Conservation (phyloP, 345 rosid genomes). For the Geranium brycei region DNA sequence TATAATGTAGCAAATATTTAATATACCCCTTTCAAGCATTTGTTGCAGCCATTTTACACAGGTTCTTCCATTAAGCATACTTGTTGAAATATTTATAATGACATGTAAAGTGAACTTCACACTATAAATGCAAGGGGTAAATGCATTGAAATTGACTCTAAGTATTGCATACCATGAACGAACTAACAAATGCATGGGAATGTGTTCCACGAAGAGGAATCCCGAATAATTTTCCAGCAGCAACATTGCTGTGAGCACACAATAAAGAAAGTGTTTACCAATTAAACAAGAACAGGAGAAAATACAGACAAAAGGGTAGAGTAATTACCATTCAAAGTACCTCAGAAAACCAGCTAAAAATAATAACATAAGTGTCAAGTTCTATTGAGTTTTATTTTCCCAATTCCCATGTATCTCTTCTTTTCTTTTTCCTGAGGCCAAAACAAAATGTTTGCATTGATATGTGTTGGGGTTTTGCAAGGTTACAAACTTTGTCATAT, state of each 20-base stretch:
- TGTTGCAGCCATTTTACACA: no score
- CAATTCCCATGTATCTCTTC: background rate
- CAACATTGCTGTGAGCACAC: constrained; percentile 61
- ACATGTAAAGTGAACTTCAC: background rate
- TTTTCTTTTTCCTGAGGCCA: background rate
- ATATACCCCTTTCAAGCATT: no score
- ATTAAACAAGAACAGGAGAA: background rate
- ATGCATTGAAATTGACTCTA: background rate
- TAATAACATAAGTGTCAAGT: background rate
- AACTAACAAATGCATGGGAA: constrained; percentile 98
- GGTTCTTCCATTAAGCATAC: no score
- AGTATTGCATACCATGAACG: constrained; percentile 61
- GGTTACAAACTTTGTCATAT: background rate
- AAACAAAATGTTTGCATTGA: background rate
- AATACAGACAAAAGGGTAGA: background rate
- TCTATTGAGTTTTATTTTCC: background rate
- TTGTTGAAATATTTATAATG: background rate
- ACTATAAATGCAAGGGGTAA: background rate
- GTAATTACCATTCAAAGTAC: background rate
- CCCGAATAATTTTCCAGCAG: constrained; percentile 82
- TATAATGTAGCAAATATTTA: no score
- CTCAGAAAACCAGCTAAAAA: background rate
- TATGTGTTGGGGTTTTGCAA: background rate
- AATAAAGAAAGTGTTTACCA: background rate
- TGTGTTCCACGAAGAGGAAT: constrained; percentile 97